phyloP scores from a whole-genome alignment of 305 asterid genomes.

The Withania somnifera region DNA sequence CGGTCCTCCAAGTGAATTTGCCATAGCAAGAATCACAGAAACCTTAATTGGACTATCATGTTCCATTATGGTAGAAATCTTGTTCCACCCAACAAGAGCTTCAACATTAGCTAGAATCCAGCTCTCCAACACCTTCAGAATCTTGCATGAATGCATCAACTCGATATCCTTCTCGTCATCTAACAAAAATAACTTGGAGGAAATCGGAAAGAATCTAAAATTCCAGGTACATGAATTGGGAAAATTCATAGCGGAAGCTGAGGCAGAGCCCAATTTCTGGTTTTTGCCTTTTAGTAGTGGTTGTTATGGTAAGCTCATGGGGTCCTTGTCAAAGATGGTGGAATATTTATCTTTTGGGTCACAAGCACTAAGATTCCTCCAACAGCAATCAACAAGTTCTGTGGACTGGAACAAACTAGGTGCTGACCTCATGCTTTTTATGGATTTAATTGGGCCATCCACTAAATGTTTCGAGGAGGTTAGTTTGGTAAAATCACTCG shows the following conservation, averaged over 20 bases:
- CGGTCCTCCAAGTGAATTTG: constrained; percentile 64
- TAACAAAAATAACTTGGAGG: constrained; percentile 17
- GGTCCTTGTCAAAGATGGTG: constrained; percentile 41
- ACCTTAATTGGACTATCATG: constrained; percentile 74
- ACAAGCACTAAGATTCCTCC: constrained; percentile 32
- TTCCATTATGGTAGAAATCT: constrained; percentile 55
- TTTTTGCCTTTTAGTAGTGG: constrained; percentile 55
- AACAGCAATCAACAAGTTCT: constrained; percentile 28
- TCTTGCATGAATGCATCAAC: constrained; percentile 23
- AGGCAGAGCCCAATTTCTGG: constrained; percentile 77
- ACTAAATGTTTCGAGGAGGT: constrained; percentile 39
- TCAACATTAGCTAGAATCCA: constrained; percentile 46
- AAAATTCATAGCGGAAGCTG: constrained; percentile 61
- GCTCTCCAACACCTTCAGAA: constrained; percentile 30
- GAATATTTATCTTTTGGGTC: constrained; percentile 42
- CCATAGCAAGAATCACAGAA: constrained; percentile 66
- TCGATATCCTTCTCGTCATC: constrained; percentile 1
- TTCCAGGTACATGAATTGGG: constrained; percentile 29
- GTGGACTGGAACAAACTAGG: constrained; percentile 17
- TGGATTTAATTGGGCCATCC: constrained; percentile 24
- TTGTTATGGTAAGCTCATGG: constrained; percentile 35
- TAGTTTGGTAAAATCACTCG: constrained; percentile 37
- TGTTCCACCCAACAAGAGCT: constrained; percentile 69
- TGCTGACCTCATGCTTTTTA: constrained; percentile 33
- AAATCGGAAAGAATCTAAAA: constrained; percentile 22